Evolutionary conservation across 345 rosid species (phyloP), one percentile per base, ranked within the genome.

Genomic region (Eucalyptus cladocalyx): DNA sequence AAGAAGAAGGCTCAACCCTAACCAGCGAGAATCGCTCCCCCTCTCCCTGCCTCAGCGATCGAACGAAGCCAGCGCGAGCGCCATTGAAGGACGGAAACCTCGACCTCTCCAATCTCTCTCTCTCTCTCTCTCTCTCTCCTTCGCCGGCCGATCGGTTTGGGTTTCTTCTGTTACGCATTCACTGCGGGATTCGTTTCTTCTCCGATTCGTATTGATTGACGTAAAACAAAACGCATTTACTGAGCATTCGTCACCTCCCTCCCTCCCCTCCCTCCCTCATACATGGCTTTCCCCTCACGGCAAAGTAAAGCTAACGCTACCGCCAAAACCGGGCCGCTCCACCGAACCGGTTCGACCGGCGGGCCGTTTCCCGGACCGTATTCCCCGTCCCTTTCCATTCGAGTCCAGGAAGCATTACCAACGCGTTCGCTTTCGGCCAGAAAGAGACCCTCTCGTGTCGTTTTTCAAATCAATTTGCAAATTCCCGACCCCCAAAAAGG

Each of bases 191-290:
- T 76, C 47, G 85, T 6, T 40, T 21, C 85, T 76, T 53, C 5
- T 19, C 45, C 45, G 28, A 37, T 37, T 37, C 69, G 19, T 81
- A 34, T 92, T 90, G n/a, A 90, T 91, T 90, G 87, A 88, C 87
- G 85, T 37, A 91, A 92, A 89, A 91, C 93, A 89, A 93, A 89
- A 88, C 86, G 91, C 91, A 90, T 51, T 50, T 43, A 37, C 72
- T 53, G 87, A 86, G 24, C 37, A 30, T 48, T 48, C 51, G 54
- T 32, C 17, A 37, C 6, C 24, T 5, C 19, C 7, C 28, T 8
- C 48, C 11, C 30, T 2, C 86, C 3, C 45, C 15, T 19, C 26
- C 40, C 16, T 6, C 5, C 21, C 83, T 6, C 28, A 62, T 19
- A 4, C 34, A 43, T 85, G 45, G 47, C 90, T 88, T 92, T 28